Percentiles rank a stretch among this genome's conserved stretches.
phyloP scores from a whole-genome alignment of 2,329 filamentous ascomycete genomes.

The Fusarium solani-melongenae region DNA sequence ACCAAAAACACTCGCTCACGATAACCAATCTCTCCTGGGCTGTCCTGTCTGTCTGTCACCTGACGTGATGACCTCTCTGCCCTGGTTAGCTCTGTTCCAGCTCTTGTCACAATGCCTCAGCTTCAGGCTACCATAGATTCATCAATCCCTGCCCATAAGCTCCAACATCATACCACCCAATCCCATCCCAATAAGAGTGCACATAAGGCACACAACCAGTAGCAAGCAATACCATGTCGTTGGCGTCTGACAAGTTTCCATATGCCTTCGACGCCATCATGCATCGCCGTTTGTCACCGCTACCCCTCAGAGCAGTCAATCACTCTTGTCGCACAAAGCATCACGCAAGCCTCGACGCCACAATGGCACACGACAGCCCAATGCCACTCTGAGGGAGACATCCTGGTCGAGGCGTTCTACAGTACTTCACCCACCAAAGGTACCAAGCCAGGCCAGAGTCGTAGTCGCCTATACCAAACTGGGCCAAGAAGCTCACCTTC shows the following conservation, averaged over 20 bases:
- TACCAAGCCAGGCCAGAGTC: not conserved
- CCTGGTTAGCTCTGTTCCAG: not conserved
- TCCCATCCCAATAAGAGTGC: slow-evolving; percentile 11
- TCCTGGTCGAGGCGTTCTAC: slow-evolving; percentile 2
- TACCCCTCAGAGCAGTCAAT: slow-evolving; percentile 7
- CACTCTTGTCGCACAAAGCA: slow-evolving; percentile 13
- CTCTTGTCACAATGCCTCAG: not conserved
- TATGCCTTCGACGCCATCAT: slow-evolving; percentile 29
- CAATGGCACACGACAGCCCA: slow-evolving; percentile 5
- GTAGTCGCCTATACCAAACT: not conserved
- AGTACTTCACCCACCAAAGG: not conserved
- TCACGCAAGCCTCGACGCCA: slow-evolving; percentile 14
- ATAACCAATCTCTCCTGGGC: not conserved
- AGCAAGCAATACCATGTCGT: not conserved
- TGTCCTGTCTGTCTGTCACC: not conserved
- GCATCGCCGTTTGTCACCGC: slow-evolving; percentile 27
- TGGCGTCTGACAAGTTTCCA: slow-evolving; percentile 7
- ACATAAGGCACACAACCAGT: not conserved
- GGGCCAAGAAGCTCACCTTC: not conserved
- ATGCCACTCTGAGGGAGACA: not conserved
- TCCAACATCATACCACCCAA: slow-evolving; percentile 5
- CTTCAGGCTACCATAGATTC: not conserved
- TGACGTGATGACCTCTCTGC: not conserved
- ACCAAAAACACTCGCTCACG: not conserved
- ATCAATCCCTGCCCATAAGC: not conserved